Evolutionary conservation across 2,329 filamentous ascomycete species (phyloP), one percentile per base, ranked within the genome.

Genomic region (Metarhizium album): DNA sequence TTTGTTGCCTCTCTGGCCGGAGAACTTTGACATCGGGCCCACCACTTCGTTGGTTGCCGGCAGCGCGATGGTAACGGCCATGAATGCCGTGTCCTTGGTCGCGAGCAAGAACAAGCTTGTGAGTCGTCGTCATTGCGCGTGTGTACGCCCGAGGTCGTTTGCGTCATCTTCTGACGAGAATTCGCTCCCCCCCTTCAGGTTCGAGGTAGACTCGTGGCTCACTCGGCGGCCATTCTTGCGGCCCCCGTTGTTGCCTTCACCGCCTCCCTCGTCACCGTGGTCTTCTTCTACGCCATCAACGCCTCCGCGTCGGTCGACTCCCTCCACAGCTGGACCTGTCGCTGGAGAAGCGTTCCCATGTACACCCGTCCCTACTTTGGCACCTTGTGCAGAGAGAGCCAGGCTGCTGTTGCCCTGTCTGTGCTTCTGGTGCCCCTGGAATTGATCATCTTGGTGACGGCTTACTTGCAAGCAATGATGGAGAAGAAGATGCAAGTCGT

Each of bases 301-400:
- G 63, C 71, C 18, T 82, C 79, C 3, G 65, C 64, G 14, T 70
- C 68, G 8, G 66, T 68, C 52, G 77, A 80, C 60, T 79, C 77
- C 6, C 64, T 83, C 11, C 70, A 82, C 59, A 80, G 76, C 63
- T 84, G 80, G 80, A 76, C 73, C 40, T 84, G 80, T 63, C 77
- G 78, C 55, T 84, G 80, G 80, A 64, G 67, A 8, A 59, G 68
- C 22, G 66, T 82, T n/a, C 62, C 65, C 53, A 81, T 83, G 76
- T 57, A 59, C 16, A 60, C 67, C 35, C 64, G 72, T 54, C 79
- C 81, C 29, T 69, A 78, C 59, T 84, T 80, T 59, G 72, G 70
- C 16, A 73, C 72, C 0, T 64, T 84, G 47, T 84, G 80, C 64
- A 70, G 65, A 53, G 73, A 83, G 65, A 79, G 72, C 64, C 70